Evolutionary conservation across 257 asterid genomes (phyloP).

Genomic region (Solanum ossicruentum): DNA sequence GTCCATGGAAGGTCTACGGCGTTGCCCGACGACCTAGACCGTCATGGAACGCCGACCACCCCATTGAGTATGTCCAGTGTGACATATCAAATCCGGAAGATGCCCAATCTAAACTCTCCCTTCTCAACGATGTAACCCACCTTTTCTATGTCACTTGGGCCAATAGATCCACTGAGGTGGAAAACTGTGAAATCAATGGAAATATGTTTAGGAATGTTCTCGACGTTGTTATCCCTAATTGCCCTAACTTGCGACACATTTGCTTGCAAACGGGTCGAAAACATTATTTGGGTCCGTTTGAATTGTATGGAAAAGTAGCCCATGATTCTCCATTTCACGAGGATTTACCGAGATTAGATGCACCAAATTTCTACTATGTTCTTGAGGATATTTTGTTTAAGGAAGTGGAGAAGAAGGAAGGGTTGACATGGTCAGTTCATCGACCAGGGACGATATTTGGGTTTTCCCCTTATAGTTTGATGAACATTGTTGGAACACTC

Average conservation of each 20-base stretch:
- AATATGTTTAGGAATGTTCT: slow-evolving; percentile 16
- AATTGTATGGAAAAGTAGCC: not conserved
- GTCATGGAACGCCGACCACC: slow-evolving; percentile 6
- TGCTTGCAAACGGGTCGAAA: slow-evolving; percentile 26
- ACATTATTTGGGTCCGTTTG: slow-evolving; percentile 17
- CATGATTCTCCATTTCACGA: slow-evolving; percentile 21
- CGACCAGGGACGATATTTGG: slow-evolving; percentile 19
- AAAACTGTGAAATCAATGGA: slow-evolving; percentile 14
- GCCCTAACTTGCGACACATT: slow-evolving; percentile 11
- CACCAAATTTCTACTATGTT: slow-evolving; percentile 14
- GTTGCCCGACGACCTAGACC: slow-evolving; percentile 23
- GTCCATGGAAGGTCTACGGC: slow-evolving; percentile 30
- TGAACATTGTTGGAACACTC: slow-evolving; percentile 15
- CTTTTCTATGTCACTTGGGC: slow-evolving; percentile 22
- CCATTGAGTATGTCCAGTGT: slow-evolving; percentile 15
- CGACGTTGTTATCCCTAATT: slow-evolving; percentile 8
- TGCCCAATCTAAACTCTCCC: slow-evolving; percentile 11
- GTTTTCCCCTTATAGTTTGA: slow-evolving; percentile 20
- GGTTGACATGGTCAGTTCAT: slow-evolving; percentile 19
- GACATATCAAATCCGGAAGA: slow-evolving; percentile 9
- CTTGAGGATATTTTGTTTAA: slow-evolving; percentile 20
- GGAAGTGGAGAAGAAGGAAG: slow-evolving; percentile 5
- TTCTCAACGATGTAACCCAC: slow-evolving; percentile 14
- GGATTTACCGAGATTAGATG: slow-evolving; percentile 13
- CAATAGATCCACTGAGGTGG: not conserved